These are phyloP conservation scores for Circinella minor DNA, from an alignment of 371 early-diverging fungal genomes.

Conservation along the genomic window DNA sequence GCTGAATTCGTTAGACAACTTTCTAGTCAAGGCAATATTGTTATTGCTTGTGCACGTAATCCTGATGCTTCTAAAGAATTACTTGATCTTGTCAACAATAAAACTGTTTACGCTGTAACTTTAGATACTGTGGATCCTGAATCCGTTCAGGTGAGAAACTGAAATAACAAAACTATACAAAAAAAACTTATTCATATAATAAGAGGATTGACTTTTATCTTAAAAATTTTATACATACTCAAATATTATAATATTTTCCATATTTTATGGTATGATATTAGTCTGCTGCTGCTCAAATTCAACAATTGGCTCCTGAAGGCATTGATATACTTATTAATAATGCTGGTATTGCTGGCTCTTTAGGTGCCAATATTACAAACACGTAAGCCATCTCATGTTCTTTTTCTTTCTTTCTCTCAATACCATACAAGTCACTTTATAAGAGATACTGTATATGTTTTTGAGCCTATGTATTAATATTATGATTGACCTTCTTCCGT, in stretches of 20 bases:
- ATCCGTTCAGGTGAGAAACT: conserved; percentile 32
- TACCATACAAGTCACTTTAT: neutral
- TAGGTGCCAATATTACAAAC: neutral
- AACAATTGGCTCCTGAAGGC: conserved; percentile 23
- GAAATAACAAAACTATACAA: neutral
- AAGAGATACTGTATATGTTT: too few species aligned
- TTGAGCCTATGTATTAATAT: too few species aligned
- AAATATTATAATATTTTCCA: too few species aligned
- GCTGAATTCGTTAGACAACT: conserved; percentile 48
- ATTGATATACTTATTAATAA: conserved; percentile 30
- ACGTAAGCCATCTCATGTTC: neutral
- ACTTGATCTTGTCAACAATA: conserved; percentile 25
- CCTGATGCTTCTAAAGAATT: conserved; percentile 29
- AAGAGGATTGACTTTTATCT: neutral
- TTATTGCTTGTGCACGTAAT: conserved; percentile 44
- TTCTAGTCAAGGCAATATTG: conserved; percentile 14
- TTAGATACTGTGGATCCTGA: conserved; percentile 29
- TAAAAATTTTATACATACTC: too few species aligned
- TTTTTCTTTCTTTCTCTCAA: too few species aligned
- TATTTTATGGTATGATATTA: neutral
- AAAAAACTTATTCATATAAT: neutral
- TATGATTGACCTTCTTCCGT: too few species aligned
- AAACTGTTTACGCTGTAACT: conserved; percentile 27
- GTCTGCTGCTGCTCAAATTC: conserved; percentile 27
- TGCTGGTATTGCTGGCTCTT: conserved; percentile 16